Evolutionary conservation across 192 early-diverging fungal species (phyloP).

Genomic region (Backusella morwellensis): DNA sequence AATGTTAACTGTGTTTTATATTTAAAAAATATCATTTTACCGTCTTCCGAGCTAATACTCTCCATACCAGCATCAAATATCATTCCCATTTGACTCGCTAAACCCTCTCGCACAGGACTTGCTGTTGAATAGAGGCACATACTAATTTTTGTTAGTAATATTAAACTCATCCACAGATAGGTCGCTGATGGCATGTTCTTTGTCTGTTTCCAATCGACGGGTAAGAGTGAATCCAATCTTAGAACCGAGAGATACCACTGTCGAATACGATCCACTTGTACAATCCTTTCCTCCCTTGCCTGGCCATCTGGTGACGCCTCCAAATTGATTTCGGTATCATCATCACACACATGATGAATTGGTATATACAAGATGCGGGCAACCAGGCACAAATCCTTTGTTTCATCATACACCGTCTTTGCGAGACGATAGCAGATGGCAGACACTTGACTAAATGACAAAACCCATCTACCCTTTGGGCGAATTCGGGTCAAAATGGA

Average conservation of each 20-base stretch:
- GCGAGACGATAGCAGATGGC: not conserved
- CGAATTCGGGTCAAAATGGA: not conserved
- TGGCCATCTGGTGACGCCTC: not conserved
- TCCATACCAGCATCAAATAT: not conserved
- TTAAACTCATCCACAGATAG: slow-evolving; percentile 20
- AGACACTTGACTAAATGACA: no score
- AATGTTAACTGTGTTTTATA: not conserved
- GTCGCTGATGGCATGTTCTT: not conserved
- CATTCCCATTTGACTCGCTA: not conserved
- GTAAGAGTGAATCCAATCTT: slow-evolving; percentile 2
- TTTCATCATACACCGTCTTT: not conserved
- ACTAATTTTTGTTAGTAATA: slow-evolving; percentile 16
- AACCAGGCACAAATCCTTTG: not conserved
- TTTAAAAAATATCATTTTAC: slow-evolving; percentile 4
- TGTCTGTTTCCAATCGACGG: not conserved
- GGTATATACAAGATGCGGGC: not conserved
- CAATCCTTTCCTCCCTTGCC: not conserved
- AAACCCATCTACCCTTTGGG: no score
- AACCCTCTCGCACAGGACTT: not conserved
- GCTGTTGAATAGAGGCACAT: slow-evolving; percentile 1
- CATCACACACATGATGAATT: not conserved
- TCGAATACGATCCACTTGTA: not conserved
- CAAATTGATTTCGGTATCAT: not conserved
- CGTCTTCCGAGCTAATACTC: not conserved
- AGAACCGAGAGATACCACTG: slow-evolving; percentile 6